phyloP scores from a whole-genome alignment of 805 yeast species.

The Candida sithepensis region DNA sequence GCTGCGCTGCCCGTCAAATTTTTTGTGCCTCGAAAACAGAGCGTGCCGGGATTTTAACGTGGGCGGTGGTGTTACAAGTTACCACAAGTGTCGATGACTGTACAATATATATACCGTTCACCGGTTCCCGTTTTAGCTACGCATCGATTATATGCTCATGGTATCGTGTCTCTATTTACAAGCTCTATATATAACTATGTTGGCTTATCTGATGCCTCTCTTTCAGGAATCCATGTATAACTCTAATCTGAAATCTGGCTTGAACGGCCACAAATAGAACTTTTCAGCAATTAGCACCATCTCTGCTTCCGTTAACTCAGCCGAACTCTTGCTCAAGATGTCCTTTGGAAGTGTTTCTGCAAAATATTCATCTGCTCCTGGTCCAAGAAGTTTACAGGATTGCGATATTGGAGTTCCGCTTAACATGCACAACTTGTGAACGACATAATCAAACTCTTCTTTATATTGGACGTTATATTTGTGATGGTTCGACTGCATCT shows the following conservation, averaged over 20 bases:
- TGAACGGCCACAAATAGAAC: constrained; percentile 82
- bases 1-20: not conserved
- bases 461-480: constrained; percentile 33
- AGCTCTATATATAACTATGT: not conserved
- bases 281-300: constrained; percentile 44
- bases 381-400: constrained; percentile 60
- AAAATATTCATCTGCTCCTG: constrained; percentile 69
- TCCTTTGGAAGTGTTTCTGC: constrained; percentile 30
- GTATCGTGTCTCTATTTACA: not conserved
- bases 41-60: too few species aligned
- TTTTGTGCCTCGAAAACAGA: not conserved
- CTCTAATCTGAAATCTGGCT: constrained; percentile 40
- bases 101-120: too few species aligned
- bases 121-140: too few species aligned
- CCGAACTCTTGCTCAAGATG: constrained; percentile 42
- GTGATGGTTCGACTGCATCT: constrained; percentile 28
- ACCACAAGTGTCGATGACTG: too few species aligned
- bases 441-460: constrained; percentile 64
- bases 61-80: too few species aligned
- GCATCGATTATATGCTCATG: too few species aligned
- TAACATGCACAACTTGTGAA: constrained; percentile 54
- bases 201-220: not conserved
- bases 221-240: constrained; percentile 11
- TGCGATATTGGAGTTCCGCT: constrained; percentile 37
- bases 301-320: constrained; percentile 53